A percentile compares a stretch with the other conserved stretches of the same genome.
Conservation (phyloP, 2,329 filamentous ascomycete species). For the Penicillium sp. region DNA sequence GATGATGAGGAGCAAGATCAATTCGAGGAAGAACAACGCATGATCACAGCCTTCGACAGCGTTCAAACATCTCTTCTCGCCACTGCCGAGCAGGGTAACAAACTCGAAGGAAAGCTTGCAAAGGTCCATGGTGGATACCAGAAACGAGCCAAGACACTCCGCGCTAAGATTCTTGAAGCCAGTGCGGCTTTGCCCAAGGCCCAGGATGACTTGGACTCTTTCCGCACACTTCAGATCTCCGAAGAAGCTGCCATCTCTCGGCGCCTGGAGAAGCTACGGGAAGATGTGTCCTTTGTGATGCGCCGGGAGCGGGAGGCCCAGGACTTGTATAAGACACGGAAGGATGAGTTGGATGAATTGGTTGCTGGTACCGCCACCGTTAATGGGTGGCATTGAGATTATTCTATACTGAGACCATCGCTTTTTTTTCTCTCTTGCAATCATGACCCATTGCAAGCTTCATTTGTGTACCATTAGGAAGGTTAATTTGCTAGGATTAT, state of each 20-base stretch:
- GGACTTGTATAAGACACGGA: slow-evolving; percentile 73
- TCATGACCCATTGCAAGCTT: slow-evolving; percentile 16
- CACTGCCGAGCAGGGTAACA: slow-evolving; percentile 76
- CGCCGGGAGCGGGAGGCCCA: slow-evolving; percentile 86
- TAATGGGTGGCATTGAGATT: slow-evolving; percentile 41
- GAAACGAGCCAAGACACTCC: slow-evolving; percentile 76
- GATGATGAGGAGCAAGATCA: slow-evolving; percentile 71
- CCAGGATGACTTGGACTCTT: slow-evolving; percentile 68
- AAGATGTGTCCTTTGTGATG: slow-evolving; percentile 80
- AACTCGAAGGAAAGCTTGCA: slow-evolving; percentile 88
- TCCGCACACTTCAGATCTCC: slow-evolving; percentile 71
- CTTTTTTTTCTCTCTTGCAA: slow-evolving; percentile 5
- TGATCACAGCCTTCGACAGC: slow-evolving; percentile 71
- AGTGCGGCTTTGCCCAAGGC: slow-evolving; percentile 73
- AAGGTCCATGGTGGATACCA: slow-evolving; percentile 88
- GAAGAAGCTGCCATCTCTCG: slow-evolving; percentile 75
- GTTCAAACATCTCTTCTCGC: slow-evolving; percentile 72
- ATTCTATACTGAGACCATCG: background rate
- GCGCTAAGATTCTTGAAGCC: slow-evolving; percentile 75
- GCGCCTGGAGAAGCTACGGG: slow-evolving; percentile 71
- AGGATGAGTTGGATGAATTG: slow-evolving; percentile 72
- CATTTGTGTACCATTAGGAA: slow-evolving; percentile 19
- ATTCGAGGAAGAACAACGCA: slow-evolving; percentile 55
- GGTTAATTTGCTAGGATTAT: slow-evolving; percentile 11
- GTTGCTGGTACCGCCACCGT: slow-evolving; percentile 32